These are phyloP conservation scores for Medicago ruthenica DNA, from an alignment of 306 rosid genomes.

Conservation along the genomic window DNA sequence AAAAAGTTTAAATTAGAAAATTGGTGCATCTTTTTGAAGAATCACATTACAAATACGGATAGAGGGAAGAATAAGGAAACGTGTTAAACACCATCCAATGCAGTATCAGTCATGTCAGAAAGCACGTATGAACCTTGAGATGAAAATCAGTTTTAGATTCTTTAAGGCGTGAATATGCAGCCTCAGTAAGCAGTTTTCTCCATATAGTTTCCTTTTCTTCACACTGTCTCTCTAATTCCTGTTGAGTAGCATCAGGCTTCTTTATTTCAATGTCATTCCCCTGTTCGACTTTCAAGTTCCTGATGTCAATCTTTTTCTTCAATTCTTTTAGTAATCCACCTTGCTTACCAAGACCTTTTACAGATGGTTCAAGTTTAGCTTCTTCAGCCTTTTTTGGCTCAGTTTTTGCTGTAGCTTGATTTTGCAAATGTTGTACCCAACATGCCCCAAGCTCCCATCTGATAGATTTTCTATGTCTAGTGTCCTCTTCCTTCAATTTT, in stretches of 20 bases:
- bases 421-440: conserved; percentile 96
- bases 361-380: conserved; percentile 76
- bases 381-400: conserved; percentile 80
- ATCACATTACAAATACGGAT: conserved; percentile 12
- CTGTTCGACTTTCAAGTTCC: conserved; percentile 65
- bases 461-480: conserved; percentile 60
- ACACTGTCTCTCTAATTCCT: conserved; percentile 66
- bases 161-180: conserved; percentile 85
- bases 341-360: conserved; percentile 98
- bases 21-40: background rate
- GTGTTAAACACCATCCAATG: conserved; percentile 16
- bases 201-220: conserved; percentile 76
- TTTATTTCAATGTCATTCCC: conserved; percentile 61
- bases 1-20: conserved; percentile 13
- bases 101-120: conserved; percentile 28
- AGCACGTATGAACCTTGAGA: conserved; percentile 64
- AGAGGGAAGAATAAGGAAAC: conserved; percentile 6
- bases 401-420: conserved; percentile 76
- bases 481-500: conserved; percentile 75
- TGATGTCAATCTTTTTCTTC: conserved; percentile 76
- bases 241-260: conserved; percentile 63
- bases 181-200: conserved; percentile 80
- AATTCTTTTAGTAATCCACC: conserved; percentile 93
- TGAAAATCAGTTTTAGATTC: conserved; percentile 94
- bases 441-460: conserved; percentile 99